Percentiles rank a stretch among this genome's conserved stretches.
These are phyloP conservation scores for Plenodomus lindquistii DNA, from an alignment of 2,329 filamentous ascomycete genomes.

Conservation along the genomic window DNA sequence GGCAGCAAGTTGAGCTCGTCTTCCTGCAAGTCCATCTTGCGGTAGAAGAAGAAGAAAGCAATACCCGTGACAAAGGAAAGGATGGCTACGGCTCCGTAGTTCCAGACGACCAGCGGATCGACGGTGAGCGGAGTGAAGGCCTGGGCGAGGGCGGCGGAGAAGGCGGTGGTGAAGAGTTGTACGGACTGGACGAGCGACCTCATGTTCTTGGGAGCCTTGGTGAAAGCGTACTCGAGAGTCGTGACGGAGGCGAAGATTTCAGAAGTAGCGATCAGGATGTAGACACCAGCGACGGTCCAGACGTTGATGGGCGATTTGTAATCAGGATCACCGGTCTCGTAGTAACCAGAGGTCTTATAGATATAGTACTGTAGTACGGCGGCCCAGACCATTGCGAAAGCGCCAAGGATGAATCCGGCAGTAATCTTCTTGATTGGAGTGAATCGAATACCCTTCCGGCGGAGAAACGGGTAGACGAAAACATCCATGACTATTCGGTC, in stretches of 20 bases:
- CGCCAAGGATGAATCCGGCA: constrained; percentile 67
- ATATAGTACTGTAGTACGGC: constrained; percentile 62
- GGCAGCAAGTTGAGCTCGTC: constrained; percentile 45
- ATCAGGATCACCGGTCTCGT: constrained; percentile 46
- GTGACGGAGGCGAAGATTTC: constrained; percentile 70
- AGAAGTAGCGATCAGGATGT: constrained; percentile 59
- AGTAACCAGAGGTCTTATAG: constrained; percentile 57
- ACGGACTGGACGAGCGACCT: constrained; percentile 44
- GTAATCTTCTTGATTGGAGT: constrained; percentile 78
- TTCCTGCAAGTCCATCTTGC: constrained; percentile 40
- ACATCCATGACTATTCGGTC: constrained; percentile 59
- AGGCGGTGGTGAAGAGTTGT: constrained; percentile 42
- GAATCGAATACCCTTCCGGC: constrained; percentile 66
- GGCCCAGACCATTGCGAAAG: constrained; percentile 63
- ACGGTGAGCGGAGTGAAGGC: constrained; percentile 33
- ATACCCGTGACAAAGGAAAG: constrained; percentile 40
- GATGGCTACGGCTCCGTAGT: constrained; percentile 43
- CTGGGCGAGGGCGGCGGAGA: constrained; percentile 36
- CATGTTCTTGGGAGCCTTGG: constrained; percentile 72
- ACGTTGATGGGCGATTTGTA: constrained; percentile 55
- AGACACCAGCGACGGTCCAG: constrained; percentile 56
- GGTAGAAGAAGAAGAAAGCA: constrained; percentile 38
- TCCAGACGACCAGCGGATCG: constrained; percentile 38
- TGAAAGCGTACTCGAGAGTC: constrained; percentile 73
- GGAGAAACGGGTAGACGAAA: constrained; percentile 70